Percentiles rank a stretch among this genome's conserved stretches.
Evolutionary conservation across 202 grass and related monocot genomes (phyloP).

Genomic region (Bolboschoenoplectus hybrid): DNA sequence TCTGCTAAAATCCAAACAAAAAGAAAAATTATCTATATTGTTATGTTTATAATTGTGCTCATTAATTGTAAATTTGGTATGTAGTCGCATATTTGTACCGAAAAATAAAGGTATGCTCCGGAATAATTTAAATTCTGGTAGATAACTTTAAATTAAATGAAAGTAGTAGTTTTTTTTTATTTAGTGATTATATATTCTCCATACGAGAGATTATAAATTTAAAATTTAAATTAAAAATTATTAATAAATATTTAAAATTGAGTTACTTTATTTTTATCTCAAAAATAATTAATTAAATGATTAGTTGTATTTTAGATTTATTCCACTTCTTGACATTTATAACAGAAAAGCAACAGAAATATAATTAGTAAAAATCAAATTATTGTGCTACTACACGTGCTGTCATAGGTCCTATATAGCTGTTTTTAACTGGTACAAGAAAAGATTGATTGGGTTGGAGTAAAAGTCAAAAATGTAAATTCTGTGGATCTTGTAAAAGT

Average conservation of each 20-base stretch:
- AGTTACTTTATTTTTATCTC: too few species aligned
- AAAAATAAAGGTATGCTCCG: neutral
- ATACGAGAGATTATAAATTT: too few species aligned
- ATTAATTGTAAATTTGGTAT: neutral
- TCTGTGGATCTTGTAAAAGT: neutral
- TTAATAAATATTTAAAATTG: too few species aligned
- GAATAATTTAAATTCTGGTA: neutral
- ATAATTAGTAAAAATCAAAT: neutral
- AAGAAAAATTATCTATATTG: neutral
- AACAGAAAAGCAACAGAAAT: neutral
- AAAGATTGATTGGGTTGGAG: neutral
- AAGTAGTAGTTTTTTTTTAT: too few species aligned
- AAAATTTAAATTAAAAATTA: too few species aligned
- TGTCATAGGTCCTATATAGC: neutral
- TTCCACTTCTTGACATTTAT: neutral
- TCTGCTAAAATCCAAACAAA: neutral
- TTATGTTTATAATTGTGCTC: neutral
- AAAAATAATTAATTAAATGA: too few species aligned
- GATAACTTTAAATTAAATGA: neutral
- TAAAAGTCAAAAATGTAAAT: slow-evolving; percentile 2
- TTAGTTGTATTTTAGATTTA: neutral
- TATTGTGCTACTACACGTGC: neutral
- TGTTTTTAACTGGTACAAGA: neutral
- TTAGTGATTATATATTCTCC: too few species aligned
- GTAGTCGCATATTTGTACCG: neutral